Evolutionary conservation across 176 grass and related monocot genomes (phyloP), one percentile per base, ranked within the genome.

Genomic region (Juncus inflexus): DNA sequence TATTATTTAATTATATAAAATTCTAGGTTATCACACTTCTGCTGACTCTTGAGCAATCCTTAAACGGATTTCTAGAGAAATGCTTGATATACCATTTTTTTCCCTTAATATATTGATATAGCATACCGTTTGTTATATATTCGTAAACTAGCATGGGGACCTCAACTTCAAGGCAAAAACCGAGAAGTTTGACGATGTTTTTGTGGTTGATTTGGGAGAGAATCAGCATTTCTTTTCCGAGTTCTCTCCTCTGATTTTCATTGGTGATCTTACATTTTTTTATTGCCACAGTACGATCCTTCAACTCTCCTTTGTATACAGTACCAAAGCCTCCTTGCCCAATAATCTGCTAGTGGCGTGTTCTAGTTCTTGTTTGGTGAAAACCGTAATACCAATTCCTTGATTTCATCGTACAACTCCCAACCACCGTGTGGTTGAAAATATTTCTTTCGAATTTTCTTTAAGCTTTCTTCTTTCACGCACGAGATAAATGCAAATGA

Each of bases 181-280:
- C 79, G 3, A 77, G 9, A 51, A 82, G 66, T 56, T 82, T 72
- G 0, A 77, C 73, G 0, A 77, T 13, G 9, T 82, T 82, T 19
- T 60, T 82, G 35, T 82, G 80, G 50, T 70, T 77, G 16, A 77
- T 50, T 67, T 77, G 66, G 41, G 73, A 82, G 1, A 82, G 52
- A 10, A 82, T 77, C 15, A 65, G 1, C 74, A 77, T 61, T 55
- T 83, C 74, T 9, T 83, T 83, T 15, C 60, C 40, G 0, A 76
- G 71, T 28, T 82, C 63, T 13, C 65, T 55, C 28, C 51, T 43
- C 58, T 77, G 56, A 7, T 64, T 38, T 19, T 77, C 60, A 16
- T 60, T 10, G 0, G 37, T 66, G 55, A 72, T 66, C 38, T 65
- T 9, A 42, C 74, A 83, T 28, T 69, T 55, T 66, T 83, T 83